Base-by-base conservation (phyloP, 805 yeast genomes). In the Kazachstania psychrophila region DNA sequence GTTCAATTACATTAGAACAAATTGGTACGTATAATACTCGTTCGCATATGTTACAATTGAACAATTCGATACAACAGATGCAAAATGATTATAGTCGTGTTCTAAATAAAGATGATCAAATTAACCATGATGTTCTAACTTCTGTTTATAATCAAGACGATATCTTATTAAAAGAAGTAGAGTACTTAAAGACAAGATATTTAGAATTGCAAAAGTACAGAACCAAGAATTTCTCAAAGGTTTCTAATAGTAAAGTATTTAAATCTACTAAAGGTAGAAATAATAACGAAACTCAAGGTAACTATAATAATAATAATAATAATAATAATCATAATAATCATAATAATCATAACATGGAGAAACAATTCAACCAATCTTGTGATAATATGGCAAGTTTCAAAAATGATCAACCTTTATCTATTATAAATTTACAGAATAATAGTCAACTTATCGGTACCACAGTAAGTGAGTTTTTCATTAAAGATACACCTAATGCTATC, bases 131-230 rank as follows among this genome's bases (percentile, higher is more conserved):
- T 36, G 11, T 41, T 8, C 31, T 49, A 35, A 37, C 45, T 9
- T 42, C 47, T 3, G 31, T 41, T 5, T 42, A 43, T 27, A 42
- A 49, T 6, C 51, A 48, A 31, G 47, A 46, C 17, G 54, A 47
- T 20, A 31, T 52, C 1, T 28, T 47, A 5, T 22, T 43, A 9
- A 48, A 46, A 34, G 57, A 54, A 39, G 43, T 51, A 35, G 33
- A 43, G 2, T 46, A 46, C 18, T 35, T 54, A 26, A 40, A 38
- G 15, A 31, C 26, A 9, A 42, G 47, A 34, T 36, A 48, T 14
- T n/a, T 33, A 5, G 52, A 49, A 25, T 42, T 50, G 17, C 37
- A 42, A 28, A 23, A 38, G 4, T 13, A 32, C 7, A 32, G 27
- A 24, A 35, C n/a, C n/a, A n/a, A n/a, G n/a, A n/a, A n/a, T n/a